Conservation (phyloP, 108 stramenopile genomes). For the Pseudonitzschia delicatissima region DNA sequence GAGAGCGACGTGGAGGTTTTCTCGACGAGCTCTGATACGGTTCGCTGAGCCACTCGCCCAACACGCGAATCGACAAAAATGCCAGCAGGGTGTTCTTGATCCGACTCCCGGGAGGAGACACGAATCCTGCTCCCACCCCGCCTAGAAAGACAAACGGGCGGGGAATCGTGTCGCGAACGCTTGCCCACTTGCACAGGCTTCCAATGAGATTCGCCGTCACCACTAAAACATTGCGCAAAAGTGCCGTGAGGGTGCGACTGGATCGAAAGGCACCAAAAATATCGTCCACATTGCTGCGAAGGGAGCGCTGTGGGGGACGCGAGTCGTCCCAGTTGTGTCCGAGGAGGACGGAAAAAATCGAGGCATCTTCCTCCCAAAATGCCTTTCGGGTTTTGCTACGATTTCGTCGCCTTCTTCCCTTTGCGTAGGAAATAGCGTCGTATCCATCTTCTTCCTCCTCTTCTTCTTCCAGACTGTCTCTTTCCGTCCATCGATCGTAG, state of each 20-base stretch:
- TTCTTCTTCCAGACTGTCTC: not conserved
- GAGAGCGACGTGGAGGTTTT: too few relatives aligned
- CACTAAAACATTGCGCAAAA: not conserved
- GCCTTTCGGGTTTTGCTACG: not conserved
- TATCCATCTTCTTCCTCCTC: not conserved
- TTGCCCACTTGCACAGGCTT: slow-evolving; percentile 60
- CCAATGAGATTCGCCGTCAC: slow-evolving; percentile 7
- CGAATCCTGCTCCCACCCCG: slow-evolving; percentile 38
- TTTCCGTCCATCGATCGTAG: slow-evolving; percentile 15
- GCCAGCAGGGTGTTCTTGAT: slow-evolving; percentile 41
- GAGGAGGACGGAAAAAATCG: slow-evolving; percentile 29
- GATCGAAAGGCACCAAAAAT: not conserved
- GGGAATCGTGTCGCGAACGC: slow-evolving; percentile 61
- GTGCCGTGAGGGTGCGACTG: slow-evolving; percentile 3
- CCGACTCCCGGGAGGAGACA: slow-evolving; percentile 38
- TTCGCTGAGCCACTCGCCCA: slow-evolving; percentile 56
- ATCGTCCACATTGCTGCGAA: slow-evolving; percentile 2
- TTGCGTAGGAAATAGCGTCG: slow-evolving; percentile 21
- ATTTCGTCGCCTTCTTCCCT: slow-evolving; percentile 1
- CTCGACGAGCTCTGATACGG: too few relatives aligned
- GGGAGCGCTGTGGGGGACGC: not conserved
- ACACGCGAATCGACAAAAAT: slow-evolving; percentile 48
- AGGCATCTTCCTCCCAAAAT: slow-evolving; percentile 43
- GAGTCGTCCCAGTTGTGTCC: slow-evolving; percentile 6
- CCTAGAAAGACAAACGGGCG: slow-evolving; percentile 61